Evolutionary conservation across 116 monocot species (phyloP).

Genomic region (Zostera marina): DNA sequence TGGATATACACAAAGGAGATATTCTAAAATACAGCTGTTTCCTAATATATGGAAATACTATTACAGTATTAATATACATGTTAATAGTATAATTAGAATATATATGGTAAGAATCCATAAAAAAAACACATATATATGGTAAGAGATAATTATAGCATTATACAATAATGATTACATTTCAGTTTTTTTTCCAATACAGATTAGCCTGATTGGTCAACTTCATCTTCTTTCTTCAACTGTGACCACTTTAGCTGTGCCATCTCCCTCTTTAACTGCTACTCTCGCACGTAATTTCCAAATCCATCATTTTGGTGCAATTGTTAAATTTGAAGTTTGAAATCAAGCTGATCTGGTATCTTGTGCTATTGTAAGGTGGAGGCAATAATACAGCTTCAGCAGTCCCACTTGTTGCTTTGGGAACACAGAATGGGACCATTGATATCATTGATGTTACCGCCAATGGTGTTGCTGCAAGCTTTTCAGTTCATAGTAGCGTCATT

Average conservation of each 20-base stretch:
- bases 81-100: too few relatives aligned
- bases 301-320: background rate
- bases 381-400: slow-evolving; percentile 92
- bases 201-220: slow-evolving; percentile 83
- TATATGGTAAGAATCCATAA: too few relatives aligned
- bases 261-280: slow-evolving; percentile 91
- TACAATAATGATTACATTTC: background rate
- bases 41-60: too few relatives aligned
- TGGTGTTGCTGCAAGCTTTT: slow-evolving; percentile 92
- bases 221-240: slow-evolving; percentile 98
- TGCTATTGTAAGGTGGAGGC: slow-evolving; percentile 69
- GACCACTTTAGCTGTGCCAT: slow-evolving; percentile 83
- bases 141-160: too few relatives aligned
- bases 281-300: slow-evolving; percentile 56
- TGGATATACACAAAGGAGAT: too few relatives aligned
- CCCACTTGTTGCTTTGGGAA: slow-evolving; percentile 92
- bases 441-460: slow-evolving; percentile 90
- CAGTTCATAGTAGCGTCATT: slow-evolving; percentile 59
- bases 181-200: slow-evolving; percentile 34
- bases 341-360: slow-evolving; percentile 6
- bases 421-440: slow-evolving; percentile 86
- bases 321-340: background rate
- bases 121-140: too few relatives aligned
- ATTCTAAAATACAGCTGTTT: too few relatives aligned
- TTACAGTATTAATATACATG: too few relatives aligned